Evolutionary conservation across 2,329 filamentous ascomycete genomes (phyloP).

Genomic region (Zopfia rhizophila): DNA sequence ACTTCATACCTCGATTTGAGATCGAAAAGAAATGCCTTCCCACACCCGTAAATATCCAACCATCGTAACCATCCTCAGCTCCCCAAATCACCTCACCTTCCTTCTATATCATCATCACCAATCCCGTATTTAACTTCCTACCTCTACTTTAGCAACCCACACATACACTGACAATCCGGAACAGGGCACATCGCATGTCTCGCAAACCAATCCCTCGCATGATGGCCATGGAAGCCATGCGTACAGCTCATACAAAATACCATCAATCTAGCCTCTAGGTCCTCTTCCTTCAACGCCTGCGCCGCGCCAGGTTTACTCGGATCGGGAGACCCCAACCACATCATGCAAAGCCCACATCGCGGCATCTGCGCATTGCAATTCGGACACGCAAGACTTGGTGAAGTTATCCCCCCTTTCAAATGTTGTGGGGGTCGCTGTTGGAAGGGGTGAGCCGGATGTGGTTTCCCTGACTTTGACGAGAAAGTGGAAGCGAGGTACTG

Average conservation of each 20-base stretch:
- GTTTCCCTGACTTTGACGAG: too few relatives aligned
- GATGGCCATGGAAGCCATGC: constrained; percentile 72
- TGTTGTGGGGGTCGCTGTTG: constrained; percentile 17
- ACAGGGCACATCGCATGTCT: constrained; percentile 65
- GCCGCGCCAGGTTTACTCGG: constrained; percentile 56
- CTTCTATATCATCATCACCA: too few relatives aligned
- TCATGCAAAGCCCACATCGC: constrained; percentile 69
- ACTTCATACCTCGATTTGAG: too few relatives aligned
- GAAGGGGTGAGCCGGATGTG: constrained; percentile 17
- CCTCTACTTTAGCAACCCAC: constrained; percentile 54
- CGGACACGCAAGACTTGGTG: constrained; percentile 65
- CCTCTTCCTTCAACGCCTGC: constrained; percentile 51
- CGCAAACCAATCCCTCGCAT: constrained; percentile 70
- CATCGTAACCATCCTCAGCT: too few relatives aligned
- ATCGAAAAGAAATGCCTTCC: too few relatives aligned
- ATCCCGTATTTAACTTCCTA: too few relatives aligned
- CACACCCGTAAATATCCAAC: too few relatives aligned
- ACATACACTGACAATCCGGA: constrained; percentile 65
- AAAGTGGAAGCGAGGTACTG: constrained; percentile 37
- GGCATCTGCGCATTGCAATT: constrained; percentile 72
- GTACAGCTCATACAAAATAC: constrained; percentile 71
- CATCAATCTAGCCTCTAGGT: constrained; percentile 65
- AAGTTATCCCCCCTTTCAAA: constrained; percentile 41
- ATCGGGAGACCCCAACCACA: constrained; percentile 70
- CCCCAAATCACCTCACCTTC: too few relatives aligned